Evolutionary conservation across 805 yeast genomes (phyloP), one percentile per base, ranked within the genome.

Genomic region (Zygosaccharomyces gambellarensis): DNA sequence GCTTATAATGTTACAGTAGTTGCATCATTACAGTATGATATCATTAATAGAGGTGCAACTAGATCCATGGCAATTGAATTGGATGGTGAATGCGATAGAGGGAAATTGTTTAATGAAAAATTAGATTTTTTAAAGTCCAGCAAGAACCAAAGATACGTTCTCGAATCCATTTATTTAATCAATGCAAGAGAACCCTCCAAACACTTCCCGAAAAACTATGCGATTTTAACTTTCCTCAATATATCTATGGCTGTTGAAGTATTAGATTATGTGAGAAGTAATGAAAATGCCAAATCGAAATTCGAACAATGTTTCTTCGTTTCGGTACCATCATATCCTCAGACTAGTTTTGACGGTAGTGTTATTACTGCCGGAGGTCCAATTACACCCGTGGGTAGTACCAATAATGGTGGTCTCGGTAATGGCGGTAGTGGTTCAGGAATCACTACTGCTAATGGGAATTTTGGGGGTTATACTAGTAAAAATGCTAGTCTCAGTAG

Each of bases 171-270:
- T 22, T 53, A 56, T 45, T 21, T 64, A 5, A 52, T 65, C 2
- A 59, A 57, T 31, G 51, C 59, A n/a, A 42, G 48, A 9, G 51
- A 53, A 34, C 12, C 52, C 11, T 45, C 47, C 7, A 57, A 55
- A 36, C 50, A 48, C n/a, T 59, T 60, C 32, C 54, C 54, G 23
- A 32, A 48, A 31, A 51, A 62, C 45, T 63, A 63, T 47, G 50
- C 55, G 4, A 50, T 63, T 12, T 32, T 63, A 22, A 58, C 67
- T 4, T 61, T 63, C 39, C 45, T 62, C 32, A 63, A 59, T 39
- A 60, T 63, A 12, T 49, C 54, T 3, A 63, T 62, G 65, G 64
- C 65, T 12, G 52, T 54, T 2, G 67, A 63, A 45, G 47, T 60
- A 9, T 34, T 58, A 9, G 58, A 63, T 36, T 59, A 56, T 44